A percentile compares a stretch with the other conserved stretches of the same genome.
Evolutionary conservation across 257 asterid genomes (phyloP).

Genomic region (Solanum infundibuliforme): DNA sequence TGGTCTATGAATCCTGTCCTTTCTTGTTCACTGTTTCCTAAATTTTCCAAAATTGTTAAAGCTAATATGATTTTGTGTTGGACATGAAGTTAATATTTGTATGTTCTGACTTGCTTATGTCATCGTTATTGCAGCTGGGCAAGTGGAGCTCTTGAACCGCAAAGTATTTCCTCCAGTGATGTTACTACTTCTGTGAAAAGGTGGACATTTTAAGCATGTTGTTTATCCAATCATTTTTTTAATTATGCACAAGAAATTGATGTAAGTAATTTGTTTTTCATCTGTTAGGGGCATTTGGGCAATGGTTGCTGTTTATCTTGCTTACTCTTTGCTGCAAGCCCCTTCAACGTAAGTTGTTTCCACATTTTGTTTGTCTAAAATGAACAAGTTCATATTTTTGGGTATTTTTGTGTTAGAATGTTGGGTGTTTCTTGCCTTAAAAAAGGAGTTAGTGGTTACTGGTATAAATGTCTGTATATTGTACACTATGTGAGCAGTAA

Average conservation of each 20-base stretch:
- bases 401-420: background rate
- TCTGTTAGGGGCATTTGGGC: constrained; percentile 88
- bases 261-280: constrained; percentile 4
- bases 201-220: constrained; percentile 16
- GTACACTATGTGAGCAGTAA: background rate
- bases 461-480: background rate
- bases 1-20: background rate
- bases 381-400: background rate
- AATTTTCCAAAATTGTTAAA: too few relatives aligned
- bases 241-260: constrained; percentile 1
- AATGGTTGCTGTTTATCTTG: constrained; percentile 86
- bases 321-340: constrained; percentile 95
- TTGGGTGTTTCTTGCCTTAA: background rate
- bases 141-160: constrained; percentile 91
- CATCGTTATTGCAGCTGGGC: constrained; percentile 61
- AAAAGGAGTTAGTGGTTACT: background rate
- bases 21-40: background rate
- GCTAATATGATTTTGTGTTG: background rate
- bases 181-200: constrained; percentile 67
- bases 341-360: constrained; percentile 82
- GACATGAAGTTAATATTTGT: background rate
- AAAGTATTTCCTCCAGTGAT: constrained; percentile 41
- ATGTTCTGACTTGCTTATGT: background rate
- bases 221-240: background rate
- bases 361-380: background rate